These are phyloP conservation scores for Candida easanensis DNA, from an alignment of 805 yeast species.

Conservation along the genomic window DNA sequence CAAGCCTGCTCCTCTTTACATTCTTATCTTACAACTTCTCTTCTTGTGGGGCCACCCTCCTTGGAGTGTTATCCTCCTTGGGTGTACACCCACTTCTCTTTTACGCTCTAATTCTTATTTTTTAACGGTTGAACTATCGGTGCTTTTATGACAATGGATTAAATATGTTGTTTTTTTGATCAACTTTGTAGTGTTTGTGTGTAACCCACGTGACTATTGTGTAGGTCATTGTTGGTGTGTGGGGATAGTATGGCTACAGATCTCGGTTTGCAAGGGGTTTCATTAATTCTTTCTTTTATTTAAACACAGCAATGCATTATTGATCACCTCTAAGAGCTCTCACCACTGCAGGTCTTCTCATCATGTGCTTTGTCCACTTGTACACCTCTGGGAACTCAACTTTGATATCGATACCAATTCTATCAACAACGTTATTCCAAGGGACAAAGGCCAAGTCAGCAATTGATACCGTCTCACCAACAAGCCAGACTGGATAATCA, in stretches of 20 bases:
- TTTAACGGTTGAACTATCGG: not conserved
- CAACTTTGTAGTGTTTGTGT: no score
- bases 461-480: constrained; percentile 77
- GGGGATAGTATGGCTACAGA: no score
- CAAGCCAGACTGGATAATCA: constrained; percentile 94
- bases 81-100: no score
- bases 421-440: constrained; percentile 94
- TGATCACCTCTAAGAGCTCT: constrained; percentile 78
- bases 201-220: no score
- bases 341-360: constrained; percentile 90
- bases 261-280: no score
- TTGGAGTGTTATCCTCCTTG: no score
- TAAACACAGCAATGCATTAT: constrained; percentile 3
- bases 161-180: no score
- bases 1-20: no score
- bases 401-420: constrained; percentile 85
- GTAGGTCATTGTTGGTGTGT: not conserved
- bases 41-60: no score
- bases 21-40: no score
- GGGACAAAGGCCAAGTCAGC: constrained; percentile 94
- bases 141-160: not conserved
- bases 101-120: not conserved
- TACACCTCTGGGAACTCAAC: constrained; percentile 92
- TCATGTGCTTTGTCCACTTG: constrained; percentile 94
- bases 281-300: no score